Conservation (phyloP, 2,329 filamentous ascomycete species). For the Aspergillus aculeatinus region DNA sequence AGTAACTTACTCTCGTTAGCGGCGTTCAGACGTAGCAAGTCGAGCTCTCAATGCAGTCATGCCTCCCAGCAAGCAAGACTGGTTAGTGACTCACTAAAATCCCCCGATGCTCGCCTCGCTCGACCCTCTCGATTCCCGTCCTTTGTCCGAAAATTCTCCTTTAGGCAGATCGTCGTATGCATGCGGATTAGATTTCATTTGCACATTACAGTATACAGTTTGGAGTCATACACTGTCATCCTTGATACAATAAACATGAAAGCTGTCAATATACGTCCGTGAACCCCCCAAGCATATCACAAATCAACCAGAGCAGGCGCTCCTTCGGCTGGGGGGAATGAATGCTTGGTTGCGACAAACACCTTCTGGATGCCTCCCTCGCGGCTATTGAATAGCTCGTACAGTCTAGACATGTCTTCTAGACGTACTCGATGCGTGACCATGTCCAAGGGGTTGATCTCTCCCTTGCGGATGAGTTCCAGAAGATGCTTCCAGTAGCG, state of each 20-base stretch:
- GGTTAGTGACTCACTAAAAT: neutral
- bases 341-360: conserved; percentile 63
- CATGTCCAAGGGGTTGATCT: conserved; percentile 77
- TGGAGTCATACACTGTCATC: neutral
- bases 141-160: neutral
- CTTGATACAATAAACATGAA: neutral
- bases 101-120: neutral
- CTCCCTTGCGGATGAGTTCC: conserved; percentile 62
- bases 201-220: neutral
- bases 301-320: conserved; percentile 52
- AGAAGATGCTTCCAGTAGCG: conserved; percentile 82
- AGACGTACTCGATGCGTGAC: conserved; percentile 73
- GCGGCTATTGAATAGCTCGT: conserved; percentile 58
- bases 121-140: neutral
- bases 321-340: conserved; percentile 50
- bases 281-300: neutral
- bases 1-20: too few species aligned
- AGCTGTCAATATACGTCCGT: neutral
- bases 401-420: conserved; percentile 69
- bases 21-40: too few species aligned
- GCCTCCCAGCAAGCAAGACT: too few species aligned
- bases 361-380: conserved; percentile 75
- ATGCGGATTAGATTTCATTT: neutral
- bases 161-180: neutral
- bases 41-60: too few species aligned